phyloP scores from a whole-genome alignment of 2,329 filamentous ascomycete species.

The Chaetomiaceae sp. region DNA sequence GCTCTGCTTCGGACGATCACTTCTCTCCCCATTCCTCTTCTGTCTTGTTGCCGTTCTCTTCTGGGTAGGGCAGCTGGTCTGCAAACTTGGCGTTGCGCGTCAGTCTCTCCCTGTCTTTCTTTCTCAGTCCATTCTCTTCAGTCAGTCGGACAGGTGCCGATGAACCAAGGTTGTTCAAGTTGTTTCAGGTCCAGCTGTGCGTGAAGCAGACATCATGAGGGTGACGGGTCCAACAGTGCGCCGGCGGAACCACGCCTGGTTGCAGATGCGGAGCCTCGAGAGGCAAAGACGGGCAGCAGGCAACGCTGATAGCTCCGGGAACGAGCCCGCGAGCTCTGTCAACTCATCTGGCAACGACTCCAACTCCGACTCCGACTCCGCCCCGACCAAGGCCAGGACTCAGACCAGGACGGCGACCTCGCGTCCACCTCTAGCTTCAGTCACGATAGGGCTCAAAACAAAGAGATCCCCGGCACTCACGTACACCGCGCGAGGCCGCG shows the following conservation, averaged over 20 bases:
- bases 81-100: constrained; percentile 9
- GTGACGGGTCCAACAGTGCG: constrained; percentile 14
- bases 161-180: not conserved
- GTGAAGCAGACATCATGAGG: constrained; percentile 11
- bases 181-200: not conserved
- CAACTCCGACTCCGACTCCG: too few relatives aligned
- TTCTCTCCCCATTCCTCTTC: constrained; percentile 2
- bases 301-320: constrained; percentile 1
- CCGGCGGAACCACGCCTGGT: constrained; percentile 18
- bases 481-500: not conserved
- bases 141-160: constrained; percentile 11
- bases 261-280: constrained; percentile 15
- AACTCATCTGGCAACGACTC: too few relatives aligned
- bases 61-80: constrained; percentile 18
- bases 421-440: not conserved
- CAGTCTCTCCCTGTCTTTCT: not conserved
- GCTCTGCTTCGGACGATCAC: constrained; percentile 4
- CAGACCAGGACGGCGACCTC: not conserved
- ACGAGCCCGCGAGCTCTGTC: too few relatives aligned
- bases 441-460: not conserved
- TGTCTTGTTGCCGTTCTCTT: constrained; percentile 2
- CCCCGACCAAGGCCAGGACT: not conserved
- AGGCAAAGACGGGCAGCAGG: constrained; percentile 8
- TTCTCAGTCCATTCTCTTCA: not conserved
- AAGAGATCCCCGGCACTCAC: not conserved